Base-by-base conservation (phyloP, 257 asterid species). In the Datura wrightii region DNA sequence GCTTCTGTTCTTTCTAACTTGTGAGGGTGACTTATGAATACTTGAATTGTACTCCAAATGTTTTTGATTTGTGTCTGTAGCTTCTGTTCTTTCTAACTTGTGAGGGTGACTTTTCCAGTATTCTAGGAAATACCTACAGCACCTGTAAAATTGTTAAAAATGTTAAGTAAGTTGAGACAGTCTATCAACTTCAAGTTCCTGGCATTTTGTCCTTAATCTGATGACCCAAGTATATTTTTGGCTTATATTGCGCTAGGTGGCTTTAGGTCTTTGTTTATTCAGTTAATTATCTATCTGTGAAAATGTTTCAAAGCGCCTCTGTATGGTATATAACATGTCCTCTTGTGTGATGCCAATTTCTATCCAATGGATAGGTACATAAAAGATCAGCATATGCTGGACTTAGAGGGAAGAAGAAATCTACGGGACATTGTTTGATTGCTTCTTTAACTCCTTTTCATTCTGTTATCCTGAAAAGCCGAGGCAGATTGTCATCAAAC, bases 391-490 rank as follows among this genome's bases (percentile, higher is more conserved):
- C 88, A 85, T 84, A 83, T 85, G 54, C 60, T 90, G 88, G 89
- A 86, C 82, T 86, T 88, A 69, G 90, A 91, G 90, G 89, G 92
- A 93, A 90, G 94, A 86, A 88, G 95, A 91, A 87, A 90, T 90
- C 88, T 89, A 88, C 88, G 69, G 94, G 97, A 67, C 90, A 89
- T 93, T 70, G 90, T 91, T 92, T 92, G 87, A 87, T 89, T 92
- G 87, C 91, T 92, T 96, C 94, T 86, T 91, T 92, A 89, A 92
- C 92, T 79, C 94, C 95, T 90, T 52, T 90, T 93, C 94, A 85
- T 91, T 92, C 90, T 91, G 82, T 88, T 90, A 72, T 91, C 90
- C 92, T 90, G 78, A 92, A 90, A 91, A 90, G 84, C 91, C 88
- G 83, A 88, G 89, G 92, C 92, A 93, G 97, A 93, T 93, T 89